phyloP scores from a whole-genome alignment of 768 basidiomycete species.

The Lepiota subincarnata region DNA sequence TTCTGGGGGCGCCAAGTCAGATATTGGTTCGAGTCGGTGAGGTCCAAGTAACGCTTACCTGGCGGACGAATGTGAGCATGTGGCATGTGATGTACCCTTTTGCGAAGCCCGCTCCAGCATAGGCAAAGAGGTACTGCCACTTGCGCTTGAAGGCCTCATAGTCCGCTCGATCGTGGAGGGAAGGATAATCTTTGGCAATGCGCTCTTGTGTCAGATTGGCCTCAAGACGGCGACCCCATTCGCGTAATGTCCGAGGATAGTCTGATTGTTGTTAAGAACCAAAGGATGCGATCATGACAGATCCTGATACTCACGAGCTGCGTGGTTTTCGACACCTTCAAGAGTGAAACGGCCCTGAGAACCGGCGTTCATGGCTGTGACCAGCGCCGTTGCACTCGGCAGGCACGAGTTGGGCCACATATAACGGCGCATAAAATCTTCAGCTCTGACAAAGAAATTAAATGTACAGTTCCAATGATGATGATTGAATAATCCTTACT shows the following conservation, averaged over 20 bases:
- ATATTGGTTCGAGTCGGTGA: background rate
- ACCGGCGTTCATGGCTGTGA: constrained; percentile 64
- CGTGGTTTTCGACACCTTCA: constrained; percentile 82
- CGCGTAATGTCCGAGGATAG: constrained; percentile 89
- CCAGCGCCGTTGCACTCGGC: constrained; percentile 79
- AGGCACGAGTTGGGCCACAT: constrained; percentile 91
- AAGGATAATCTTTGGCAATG: constrained; percentile 56
- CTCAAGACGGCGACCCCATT: constrained; percentile 81
- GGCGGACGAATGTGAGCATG: constrained; percentile 72
- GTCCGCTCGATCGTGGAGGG: constrained; percentile 48
- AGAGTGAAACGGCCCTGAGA: constrained; percentile 77
- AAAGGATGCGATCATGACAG: background rate
- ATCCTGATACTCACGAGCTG: constrained; percentile 51
- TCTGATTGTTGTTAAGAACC: constrained; percentile 31
- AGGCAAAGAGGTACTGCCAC: constrained; percentile 82
- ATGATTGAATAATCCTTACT: constrained; percentile 40
- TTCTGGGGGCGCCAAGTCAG: constrained; percentile 30
- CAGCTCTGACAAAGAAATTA: constrained; percentile 39
- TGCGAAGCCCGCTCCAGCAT: constrained; percentile 75
- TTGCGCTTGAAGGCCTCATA: constrained; percentile 74
- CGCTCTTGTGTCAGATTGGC: constrained; percentile 56
- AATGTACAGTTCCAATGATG: constrained; percentile 1
- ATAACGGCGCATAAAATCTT: constrained; percentile 84
- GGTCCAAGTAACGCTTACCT: constrained; percentile 35
- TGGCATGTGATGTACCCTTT: constrained; percentile 81